Conservation (phyloP, 2,329 filamentous ascomycete species). For the Fusarium sp. region DNA sequence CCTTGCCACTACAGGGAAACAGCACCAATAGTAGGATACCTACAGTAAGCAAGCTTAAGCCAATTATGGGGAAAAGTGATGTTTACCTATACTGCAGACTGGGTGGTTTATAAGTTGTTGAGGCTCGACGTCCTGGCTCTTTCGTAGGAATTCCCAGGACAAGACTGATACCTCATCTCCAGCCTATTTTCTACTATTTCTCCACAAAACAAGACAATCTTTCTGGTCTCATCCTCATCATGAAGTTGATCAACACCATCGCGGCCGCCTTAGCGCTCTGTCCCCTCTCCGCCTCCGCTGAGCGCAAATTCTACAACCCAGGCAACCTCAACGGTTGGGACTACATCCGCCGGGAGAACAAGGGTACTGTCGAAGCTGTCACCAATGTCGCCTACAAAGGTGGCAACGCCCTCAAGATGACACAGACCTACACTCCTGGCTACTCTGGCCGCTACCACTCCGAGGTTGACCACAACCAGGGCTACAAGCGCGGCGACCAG, state of each 20-base stretch:
- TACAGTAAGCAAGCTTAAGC: neutral
- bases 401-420: conserved; percentile 58
- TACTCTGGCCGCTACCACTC: conserved; percentile 63
- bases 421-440: conserved; percentile 55
- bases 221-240: neutral
- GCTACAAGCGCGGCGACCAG: conserved; percentile 58
- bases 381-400: conserved; percentile 55
- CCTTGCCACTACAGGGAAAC: neutral
- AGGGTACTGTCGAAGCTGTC: conserved; percentile 57
- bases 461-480: conserved; percentile 58
- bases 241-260: neutral
- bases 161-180: neutral
- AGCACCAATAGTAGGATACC: neutral
- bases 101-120: neutral
- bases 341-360: conserved; percentile 53
- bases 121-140: neutral
- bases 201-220: neutral
- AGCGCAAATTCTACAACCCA: conserved; percentile 56
- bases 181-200: neutral
- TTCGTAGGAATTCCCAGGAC: neutral
- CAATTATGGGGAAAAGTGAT: neutral
- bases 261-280: conserved; percentile 36
- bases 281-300: conserved; percentile 45
- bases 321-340: conserved; percentile 58
- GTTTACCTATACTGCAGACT: neutral